Percentiles rank a stretch among this genome's conserved stretches.
These are phyloP conservation scores for Chaetoceros tenuissimus DNA, from an alignment of 108 stramenopile genomes.

Conservation along the genomic window DNA sequence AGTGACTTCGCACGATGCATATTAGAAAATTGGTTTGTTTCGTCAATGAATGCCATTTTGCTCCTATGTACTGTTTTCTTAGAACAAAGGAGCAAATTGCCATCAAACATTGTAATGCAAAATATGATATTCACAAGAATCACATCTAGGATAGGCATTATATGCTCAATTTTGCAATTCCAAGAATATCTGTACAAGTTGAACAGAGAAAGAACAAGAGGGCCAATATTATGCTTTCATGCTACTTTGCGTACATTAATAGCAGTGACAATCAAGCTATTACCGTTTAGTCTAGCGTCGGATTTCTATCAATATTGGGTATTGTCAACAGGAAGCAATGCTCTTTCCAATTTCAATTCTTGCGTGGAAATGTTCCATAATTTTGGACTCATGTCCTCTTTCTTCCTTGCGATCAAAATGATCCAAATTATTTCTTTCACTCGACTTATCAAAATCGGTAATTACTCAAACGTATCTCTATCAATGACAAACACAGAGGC, in stretches of 20 bases:
- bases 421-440: not conserved
- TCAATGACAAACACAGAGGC: not conserved
- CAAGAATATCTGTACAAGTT: constrained; percentile 45
- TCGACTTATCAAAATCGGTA: not conserved
- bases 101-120: not conserved
- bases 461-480: not conserved
- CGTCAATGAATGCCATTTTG: too few species aligned
- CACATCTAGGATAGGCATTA: constrained; percentile 35
- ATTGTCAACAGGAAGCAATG: not conserved
- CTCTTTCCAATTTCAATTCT: too few species aligned
- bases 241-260: constrained; percentile 24
- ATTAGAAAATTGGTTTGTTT: not conserved
- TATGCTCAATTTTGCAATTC: constrained; percentile 49
- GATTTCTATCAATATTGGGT: constrained; percentile 17
- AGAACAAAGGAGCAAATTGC: constrained; percentile 1
- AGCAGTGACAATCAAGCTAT: constrained; percentile 11
- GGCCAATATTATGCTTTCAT: constrained; percentile 40
- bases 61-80: too few species aligned
- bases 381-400: too few species aligned
- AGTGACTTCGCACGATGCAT: not conserved
- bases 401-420: too few species aligned
- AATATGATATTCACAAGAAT: not conserved
- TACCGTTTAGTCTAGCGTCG: constrained; percentile 34
- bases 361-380: too few species aligned
- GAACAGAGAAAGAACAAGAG: constrained; percentile 30